Base-by-base conservation (phyloP, 23 red algal genomes). In the Cyanidium caldarium region DNA sequence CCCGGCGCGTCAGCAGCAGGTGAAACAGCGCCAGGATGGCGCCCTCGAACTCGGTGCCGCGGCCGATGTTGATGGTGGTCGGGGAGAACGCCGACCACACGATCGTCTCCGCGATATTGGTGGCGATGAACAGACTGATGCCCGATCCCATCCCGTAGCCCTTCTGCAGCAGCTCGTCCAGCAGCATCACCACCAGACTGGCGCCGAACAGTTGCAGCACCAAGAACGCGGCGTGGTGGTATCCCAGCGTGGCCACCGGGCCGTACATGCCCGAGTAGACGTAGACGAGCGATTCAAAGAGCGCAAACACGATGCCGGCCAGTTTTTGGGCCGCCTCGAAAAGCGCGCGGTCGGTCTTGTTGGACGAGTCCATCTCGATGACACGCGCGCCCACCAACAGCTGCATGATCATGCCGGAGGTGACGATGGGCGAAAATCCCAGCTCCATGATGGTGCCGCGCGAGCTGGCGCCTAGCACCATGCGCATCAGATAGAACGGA, bases 381-480 rank as follows among this genome's bases (percentile, higher is more conserved):
- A 98, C 81, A 13, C 77, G 72, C 41, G 82, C 83, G 16, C 92
- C 92, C 7, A 83, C 92, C 35, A 98, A 73, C 28, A 98, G 78
- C 66, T 98, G 92, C 84, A 98, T 88, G 39, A 98, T 88, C 84
- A 98, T 82, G 30, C 80, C 81, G 12, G 92, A 84, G 2, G 92
- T 98, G 14, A 98, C 83, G 34, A 98, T 98, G 0, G 92, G 92
- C 43, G 84, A 84, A 44, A 89, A 87, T 35, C 92, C 92, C n/a
- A 98, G 68, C 75, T 98, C 92, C 92, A 98, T 98, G 0, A 98
- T 84, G 1, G 92, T 98, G 43, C 92, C 92, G 34, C 92, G 77
- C 38, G 87, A 87, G 5, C 83, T 87, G 31, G 92, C 92, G 15
- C 83, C 92, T 3, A 98, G 69, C 38, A 98, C 92, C 23, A 83